Evolutionary conservation across 2,329 filamentous ascomycete genomes (phyloP).

Genomic region (Colletotrichum noveboracense): DNA sequence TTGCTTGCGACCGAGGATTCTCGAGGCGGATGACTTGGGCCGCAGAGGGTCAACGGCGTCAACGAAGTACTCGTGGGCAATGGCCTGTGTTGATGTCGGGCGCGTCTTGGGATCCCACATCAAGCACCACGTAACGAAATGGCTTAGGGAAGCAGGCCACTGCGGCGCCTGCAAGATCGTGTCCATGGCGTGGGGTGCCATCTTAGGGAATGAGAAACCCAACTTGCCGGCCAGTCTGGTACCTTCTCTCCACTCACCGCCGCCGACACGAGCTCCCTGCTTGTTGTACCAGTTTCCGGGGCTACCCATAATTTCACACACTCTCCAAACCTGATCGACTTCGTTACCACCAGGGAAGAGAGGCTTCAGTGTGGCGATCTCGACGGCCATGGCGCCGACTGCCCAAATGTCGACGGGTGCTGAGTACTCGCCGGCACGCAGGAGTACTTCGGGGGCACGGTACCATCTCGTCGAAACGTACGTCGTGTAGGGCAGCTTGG

Average conservation of each 20-base stretch:
- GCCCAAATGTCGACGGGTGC: slow-evolving; percentile 99
- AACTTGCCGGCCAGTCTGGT: slow-evolving; percentile 92
- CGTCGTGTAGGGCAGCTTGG: slow-evolving; percentile 94
- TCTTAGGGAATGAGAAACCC: slow-evolving; percentile 98
- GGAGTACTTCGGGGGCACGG: slow-evolving; percentile 90
- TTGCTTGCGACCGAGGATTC: slow-evolving; percentile 86
- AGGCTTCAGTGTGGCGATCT: slow-evolving; percentile 95
- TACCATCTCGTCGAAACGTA: slow-evolving; percentile 99
- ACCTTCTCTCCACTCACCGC: slow-evolving; percentile 97
- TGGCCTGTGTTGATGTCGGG: slow-evolving; percentile 91
- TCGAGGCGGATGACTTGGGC: slow-evolving; percentile 88
- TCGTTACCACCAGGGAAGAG: slow-evolving; percentile 97
- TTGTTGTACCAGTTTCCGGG: slow-evolving; percentile 99
- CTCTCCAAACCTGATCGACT: slow-evolving; percentile 98
- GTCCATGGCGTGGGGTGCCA: slow-evolving; percentile 97
- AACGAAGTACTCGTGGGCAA: slow-evolving; percentile 92
- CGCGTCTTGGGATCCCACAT: slow-evolving; percentile 97
- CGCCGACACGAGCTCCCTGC: slow-evolving; percentile 82
- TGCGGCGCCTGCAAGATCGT: slow-evolving; percentile 89
- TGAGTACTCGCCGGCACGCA: slow-evolving; percentile 95
- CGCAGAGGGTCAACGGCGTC: slow-evolving; percentile 92
- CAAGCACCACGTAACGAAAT: slow-evolving; percentile 97
- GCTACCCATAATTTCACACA: slow-evolving; percentile 99
- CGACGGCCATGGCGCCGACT: slow-evolving; percentile 96
- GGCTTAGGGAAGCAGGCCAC: slow-evolving; percentile 86